These are phyloP conservation scores for Lichina pygmaea DNA, from an alignment of 495 filamentous ascomycete genomes.

Conservation along the genomic window DNA sequence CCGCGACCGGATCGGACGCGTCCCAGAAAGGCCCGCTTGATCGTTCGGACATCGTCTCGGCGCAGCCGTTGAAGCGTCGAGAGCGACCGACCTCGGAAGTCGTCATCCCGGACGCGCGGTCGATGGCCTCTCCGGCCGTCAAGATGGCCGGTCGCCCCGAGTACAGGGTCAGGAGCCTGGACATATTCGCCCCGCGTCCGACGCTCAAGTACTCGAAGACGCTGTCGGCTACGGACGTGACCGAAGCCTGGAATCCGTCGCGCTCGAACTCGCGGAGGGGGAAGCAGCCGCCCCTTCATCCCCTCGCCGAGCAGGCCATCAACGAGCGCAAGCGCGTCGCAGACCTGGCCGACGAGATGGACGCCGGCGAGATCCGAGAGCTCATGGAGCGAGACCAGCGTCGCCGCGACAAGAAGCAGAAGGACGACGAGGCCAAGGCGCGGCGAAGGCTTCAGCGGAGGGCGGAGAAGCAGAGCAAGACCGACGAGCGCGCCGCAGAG, in stretches of 20 bases:
- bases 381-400: slow-evolving; percentile 65
- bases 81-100: slow-evolving; percentile 43
- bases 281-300: slow-evolving; percentile 17
- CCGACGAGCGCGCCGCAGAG: slow-evolving; percentile 3
- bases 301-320: slow-evolving; percentile 33
- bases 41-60: slow-evolving; percentile 30
- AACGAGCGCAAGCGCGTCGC: slow-evolving; percentile 49
- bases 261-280: slow-evolving; percentile 13
- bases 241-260: neutral
- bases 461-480: slow-evolving; percentile 33
- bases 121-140: slow-evolving; percentile 45
- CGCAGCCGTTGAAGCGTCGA: slow-evolving; percentile 21
- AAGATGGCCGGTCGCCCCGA: slow-evolving; percentile 36
- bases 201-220: slow-evolving; percentile 41
- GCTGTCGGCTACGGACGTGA: neutral
- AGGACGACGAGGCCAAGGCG: slow-evolving; percentile 41
- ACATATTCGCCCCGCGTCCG: slow-evolving; percentile 53
- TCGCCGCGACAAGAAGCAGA: slow-evolving; percentile 42
- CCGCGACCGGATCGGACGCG: slow-evolving; percentile 12
- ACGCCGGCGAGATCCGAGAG: slow-evolving; percentile 52
- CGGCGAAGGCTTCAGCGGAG: slow-evolving; percentile 39
- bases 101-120: slow-evolving; percentile 43
- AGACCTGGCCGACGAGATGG: slow-evolving; percentile 54
- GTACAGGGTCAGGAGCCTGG: slow-evolving; percentile 48
- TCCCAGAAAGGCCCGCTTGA: slow-evolving; percentile 17